Evolutionary conservation across 2,329 filamentous ascomycete genomes (phyloP).

Genomic region (Lachnellula arida): DNA sequence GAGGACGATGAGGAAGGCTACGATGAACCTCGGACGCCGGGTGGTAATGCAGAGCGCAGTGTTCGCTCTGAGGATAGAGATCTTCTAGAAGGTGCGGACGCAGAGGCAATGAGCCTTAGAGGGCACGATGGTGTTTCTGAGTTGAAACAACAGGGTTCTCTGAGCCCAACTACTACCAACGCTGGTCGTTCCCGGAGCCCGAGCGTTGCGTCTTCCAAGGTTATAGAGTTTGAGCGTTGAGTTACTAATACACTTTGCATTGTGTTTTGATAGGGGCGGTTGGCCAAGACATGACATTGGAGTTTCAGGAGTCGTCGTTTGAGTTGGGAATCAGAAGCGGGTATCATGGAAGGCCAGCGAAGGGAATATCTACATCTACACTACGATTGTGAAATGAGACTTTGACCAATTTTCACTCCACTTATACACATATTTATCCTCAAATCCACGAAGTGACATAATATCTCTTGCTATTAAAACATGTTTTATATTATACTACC

Average conservation of each 20-base stretch:
- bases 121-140: constrained; percentile 25
- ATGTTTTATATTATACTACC: too few relatives aligned
- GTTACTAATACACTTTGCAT: not conserved
- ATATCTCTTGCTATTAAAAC: too few relatives aligned
- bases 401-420: too few relatives aligned
- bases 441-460: too few relatives aligned
- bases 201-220: constrained; percentile 22
- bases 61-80: constrained; percentile 65
- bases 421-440: too few relatives aligned
- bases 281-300: too few relatives aligned
- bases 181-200: not conserved
- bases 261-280: too few relatives aligned
- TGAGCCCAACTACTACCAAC: constrained; percentile 11
- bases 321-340: too few relatives aligned
- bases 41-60: constrained; percentile 54
- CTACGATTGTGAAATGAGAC: too few relatives aligned
- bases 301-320: too few relatives aligned
- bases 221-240: constrained; percentile 43
- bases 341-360: too few relatives aligned
- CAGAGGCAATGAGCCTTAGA: constrained; percentile 49
- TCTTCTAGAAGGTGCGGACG: constrained; percentile 69
- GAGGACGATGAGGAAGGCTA: constrained; percentile 67
- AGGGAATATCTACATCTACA: too few relatives aligned
- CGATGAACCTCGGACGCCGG: constrained; percentile 38
- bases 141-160: constrained; percentile 8